A percentile compares a stretch with the other conserved stretches of the same genome.
Evolutionary conservation across 371 early-diverging fungal genomes (phyloP).

Genomic region (Haplosporangium sp.): DNA sequence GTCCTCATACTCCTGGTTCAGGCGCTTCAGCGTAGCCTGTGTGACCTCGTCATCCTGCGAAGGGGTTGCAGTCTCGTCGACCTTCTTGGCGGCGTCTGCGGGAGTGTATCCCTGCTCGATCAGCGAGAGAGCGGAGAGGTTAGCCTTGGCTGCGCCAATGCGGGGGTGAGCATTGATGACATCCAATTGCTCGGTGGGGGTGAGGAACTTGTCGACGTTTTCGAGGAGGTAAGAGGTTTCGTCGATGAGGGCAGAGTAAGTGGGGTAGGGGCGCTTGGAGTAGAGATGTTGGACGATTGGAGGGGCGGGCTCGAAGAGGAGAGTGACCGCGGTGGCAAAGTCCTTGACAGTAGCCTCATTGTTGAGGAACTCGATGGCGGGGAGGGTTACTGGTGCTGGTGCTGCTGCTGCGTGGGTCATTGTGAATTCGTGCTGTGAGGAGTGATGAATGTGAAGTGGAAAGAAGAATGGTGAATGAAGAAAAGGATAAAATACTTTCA

Average conservation of each 20-base stretch:
- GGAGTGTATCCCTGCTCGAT: slow-evolving; percentile 80
- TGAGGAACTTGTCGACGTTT: slow-evolving; percentile 57
- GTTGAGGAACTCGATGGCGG: slow-evolving; percentile 80
- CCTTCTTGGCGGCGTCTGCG: slow-evolving; percentile 32
- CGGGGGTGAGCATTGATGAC: slow-evolving; percentile 91
- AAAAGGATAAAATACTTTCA: not conserved
- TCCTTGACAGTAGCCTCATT: slow-evolving; percentile 58
- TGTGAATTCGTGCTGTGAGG: not conserved
- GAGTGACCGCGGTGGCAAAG: slow-evolving; percentile 73
- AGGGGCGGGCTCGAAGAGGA: slow-evolving; percentile 89
- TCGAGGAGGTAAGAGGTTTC: slow-evolving; percentile 62
- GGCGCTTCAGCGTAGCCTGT: slow-evolving; percentile 66
- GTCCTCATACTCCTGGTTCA: slow-evolving; percentile 82
- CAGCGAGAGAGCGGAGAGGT: slow-evolving; percentile 77
- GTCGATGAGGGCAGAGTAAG: slow-evolving; percentile 75
- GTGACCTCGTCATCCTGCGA: slow-evolving; percentile 58
- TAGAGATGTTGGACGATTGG: slow-evolving; percentile 80
- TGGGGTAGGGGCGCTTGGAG: slow-evolving; percentile 72
- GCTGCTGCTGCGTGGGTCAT: slow-evolving; percentile 42
- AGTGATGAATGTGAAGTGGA: slow-evolving; percentile 1
- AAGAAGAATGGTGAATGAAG: not conserved
- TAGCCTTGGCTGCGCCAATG: slow-evolving; percentile 81
- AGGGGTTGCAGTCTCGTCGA: slow-evolving; percentile 20
- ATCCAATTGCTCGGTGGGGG: slow-evolving; percentile 70
- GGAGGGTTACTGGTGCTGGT: slow-evolving; percentile 61